A percentile compares a stretch with the other conserved stretches of the same genome.
These are phyloP conservation scores for Solanum etuberosum DNA, from an alignment of 257 asterid species.

Conservation along the genomic window DNA sequence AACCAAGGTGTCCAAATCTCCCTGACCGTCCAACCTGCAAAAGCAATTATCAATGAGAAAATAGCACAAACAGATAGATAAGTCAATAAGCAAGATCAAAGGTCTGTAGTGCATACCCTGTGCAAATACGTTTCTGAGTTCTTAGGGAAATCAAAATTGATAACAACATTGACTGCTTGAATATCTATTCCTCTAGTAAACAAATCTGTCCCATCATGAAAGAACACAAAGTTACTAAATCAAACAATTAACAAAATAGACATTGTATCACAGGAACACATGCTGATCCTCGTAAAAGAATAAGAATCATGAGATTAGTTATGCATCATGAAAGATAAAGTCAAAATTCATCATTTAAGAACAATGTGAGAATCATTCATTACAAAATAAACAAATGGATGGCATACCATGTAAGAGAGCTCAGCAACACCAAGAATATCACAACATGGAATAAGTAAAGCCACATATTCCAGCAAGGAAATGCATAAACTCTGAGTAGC, in stretches of 20 bases:
- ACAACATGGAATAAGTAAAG: background rate
- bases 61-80: background rate
- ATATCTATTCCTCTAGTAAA: conserved; percentile 89
- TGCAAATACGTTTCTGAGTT: conserved; percentile 77
- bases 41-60: background rate
- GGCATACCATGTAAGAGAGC: background rate
- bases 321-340: background rate
- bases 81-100: background rate
- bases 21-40: conserved; percentile 90
- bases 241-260: background rate
- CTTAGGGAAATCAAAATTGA: conserved; percentile 81
- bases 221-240: background rate
- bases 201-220: conserved; percentile 37
- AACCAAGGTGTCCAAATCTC: conserved; percentile 89
- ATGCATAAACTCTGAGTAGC: background rate
- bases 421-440: background rate
- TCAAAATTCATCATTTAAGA: background rate
- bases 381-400: background rate
- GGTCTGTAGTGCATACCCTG: conserved; percentile 44
- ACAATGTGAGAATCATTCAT: background rate
- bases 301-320: background rate
- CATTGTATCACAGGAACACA: background rate
- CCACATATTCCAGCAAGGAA: background rate
- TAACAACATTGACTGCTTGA: conserved; percentile 83
- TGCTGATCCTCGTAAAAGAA: background rate